Evolutionary conservation across 2,329 filamentous ascomycete genomes (phyloP).

Genomic region (Alternaria metachromatica): DNA sequence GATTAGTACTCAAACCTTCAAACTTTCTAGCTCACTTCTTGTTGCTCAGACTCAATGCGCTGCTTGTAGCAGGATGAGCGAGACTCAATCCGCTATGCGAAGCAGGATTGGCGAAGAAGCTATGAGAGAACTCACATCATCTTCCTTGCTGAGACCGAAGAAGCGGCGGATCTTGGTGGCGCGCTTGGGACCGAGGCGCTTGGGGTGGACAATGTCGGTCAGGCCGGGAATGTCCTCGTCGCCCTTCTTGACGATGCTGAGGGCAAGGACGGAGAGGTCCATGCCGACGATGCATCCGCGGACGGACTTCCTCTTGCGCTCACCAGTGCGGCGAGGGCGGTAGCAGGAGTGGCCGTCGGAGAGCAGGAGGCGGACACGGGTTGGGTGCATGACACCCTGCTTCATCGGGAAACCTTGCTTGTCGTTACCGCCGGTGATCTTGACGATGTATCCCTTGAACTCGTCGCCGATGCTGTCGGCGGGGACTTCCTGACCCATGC

Average conservation of each 20-base stretch:
- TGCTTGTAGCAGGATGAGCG: conserved; percentile 58
- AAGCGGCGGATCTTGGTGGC: conserved; percentile 99
- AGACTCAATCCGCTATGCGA: conserved; percentile 58
- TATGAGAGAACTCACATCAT: conserved; percentile 86
- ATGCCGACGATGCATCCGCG: conserved; percentile 98
- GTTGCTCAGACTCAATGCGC: conserved; percentile 58
- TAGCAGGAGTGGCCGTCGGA: conserved; percentile 98
- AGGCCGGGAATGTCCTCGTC: conserved; percentile 92
- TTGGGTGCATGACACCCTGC: conserved; percentile 99
- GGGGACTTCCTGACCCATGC: conserved; percentile 90
- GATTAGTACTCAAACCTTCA: conserved; percentile 25
- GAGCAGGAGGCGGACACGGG: conserved; percentile 97
- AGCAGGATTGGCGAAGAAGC: conserved; percentile 70
- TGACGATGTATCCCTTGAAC: conserved; percentile 99
- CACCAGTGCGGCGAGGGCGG: conserved; percentile 94
- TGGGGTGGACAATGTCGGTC: conserved; percentile 97
- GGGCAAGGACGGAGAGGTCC: conserved; percentile 92
- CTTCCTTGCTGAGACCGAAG: conserved; percentile 99
- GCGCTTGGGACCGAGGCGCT: conserved; percentile 99
- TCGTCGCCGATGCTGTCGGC: conserved; percentile 97
- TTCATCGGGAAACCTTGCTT: conserved; percentile 99
- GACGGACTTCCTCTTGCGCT: conserved; percentile 99
- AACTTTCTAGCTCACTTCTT: conserved; percentile 17
- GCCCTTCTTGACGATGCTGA: conserved; percentile 97
- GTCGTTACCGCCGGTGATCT: conserved; percentile 99